These are phyloP conservation scores for Endocarpon pusillum DNA, from an alignment of 495 filamentous ascomycete genomes.

Conservation along the genomic window DNA sequence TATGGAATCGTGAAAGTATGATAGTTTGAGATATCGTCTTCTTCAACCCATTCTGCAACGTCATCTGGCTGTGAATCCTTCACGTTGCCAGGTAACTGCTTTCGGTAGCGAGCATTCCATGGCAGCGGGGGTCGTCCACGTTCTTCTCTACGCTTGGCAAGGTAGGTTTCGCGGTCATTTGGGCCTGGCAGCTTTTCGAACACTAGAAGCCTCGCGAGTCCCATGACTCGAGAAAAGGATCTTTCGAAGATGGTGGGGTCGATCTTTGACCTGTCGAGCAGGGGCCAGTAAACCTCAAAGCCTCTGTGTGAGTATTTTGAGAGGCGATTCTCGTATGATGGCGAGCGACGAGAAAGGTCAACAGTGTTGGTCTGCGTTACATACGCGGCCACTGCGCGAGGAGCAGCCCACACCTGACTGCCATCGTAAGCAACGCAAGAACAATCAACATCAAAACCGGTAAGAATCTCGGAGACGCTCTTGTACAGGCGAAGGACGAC, in stretches of 20 bases:
- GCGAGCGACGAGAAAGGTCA: slow-evolving; percentile 60
- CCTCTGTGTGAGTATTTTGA: slow-evolving; percentile 72
- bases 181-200: slow-evolving; percentile 55
- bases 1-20: slow-evolving; percentile 68
- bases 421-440: slow-evolving; percentile 68
- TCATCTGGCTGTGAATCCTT: slow-evolving; percentile 59
- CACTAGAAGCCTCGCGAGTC: slow-evolving; percentile 65
- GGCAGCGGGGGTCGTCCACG: slow-evolving; percentile 39
- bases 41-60: slow-evolving; percentile 61
- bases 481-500: slow-evolving; percentile 76
- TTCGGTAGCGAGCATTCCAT: slow-evolving; percentile 8
- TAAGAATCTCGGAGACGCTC: slow-evolving; percentile 62
- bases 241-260: slow-evolving; percentile 77
- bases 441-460: slow-evolving; percentile 74
- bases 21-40: slow-evolving; percentile 58
- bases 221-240: slow-evolving; percentile 53
- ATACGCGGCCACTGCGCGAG: slow-evolving; percentile 53
- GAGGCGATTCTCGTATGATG: slow-evolving; percentile 74
- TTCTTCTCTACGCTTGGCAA: slow-evolving; percentile 46
- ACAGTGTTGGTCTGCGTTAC: slow-evolving; percentile 67
- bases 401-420: slow-evolving; percentile 52
- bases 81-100: slow-evolving; percentile 36
- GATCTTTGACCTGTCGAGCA: slow-evolving; percentile 50
- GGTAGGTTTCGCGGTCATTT: slow-evolving; percentile 45
- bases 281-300: slow-evolving; percentile 65